Conservation (phyloP, 192 early-diverging fungal genomes). For the Dispira parvispora region DNA sequence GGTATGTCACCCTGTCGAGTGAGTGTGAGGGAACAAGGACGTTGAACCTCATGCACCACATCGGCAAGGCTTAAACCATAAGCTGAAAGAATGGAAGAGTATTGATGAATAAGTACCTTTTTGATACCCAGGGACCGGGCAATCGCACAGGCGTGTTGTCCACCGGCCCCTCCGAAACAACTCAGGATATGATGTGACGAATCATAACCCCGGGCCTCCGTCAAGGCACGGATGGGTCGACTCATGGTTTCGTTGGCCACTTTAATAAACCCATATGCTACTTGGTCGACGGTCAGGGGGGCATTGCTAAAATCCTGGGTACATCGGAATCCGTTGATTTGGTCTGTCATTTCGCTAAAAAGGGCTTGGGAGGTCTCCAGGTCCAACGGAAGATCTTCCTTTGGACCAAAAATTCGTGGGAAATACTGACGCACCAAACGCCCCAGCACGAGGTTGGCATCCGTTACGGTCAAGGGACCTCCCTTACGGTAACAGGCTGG, state of each 20-base stretch:
- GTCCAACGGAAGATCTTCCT: slow-evolving; percentile 70
- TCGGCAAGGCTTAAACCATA: slow-evolving; percentile 81
- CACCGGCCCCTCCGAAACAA: slow-evolving; percentile 91
- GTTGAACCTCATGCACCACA: slow-evolving; percentile 82
- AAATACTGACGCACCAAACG: slow-evolving; percentile 73
- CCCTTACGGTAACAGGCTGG: slow-evolving; percentile 89
- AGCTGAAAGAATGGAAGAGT: slow-evolving; percentile 86
- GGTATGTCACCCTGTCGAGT: not conserved
- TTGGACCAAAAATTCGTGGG: slow-evolving; percentile 84
- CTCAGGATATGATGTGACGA: slow-evolving; percentile 67
- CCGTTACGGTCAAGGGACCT: slow-evolving; percentile 86
- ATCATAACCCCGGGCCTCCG: slow-evolving; percentile 84
- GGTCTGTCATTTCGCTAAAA: slow-evolving; percentile 44
- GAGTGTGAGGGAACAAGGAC: slow-evolving; percentile 40
- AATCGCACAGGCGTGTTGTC: slow-evolving; percentile 92
- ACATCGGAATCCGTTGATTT: slow-evolving; percentile 39
- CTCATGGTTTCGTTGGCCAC: slow-evolving; percentile 97
- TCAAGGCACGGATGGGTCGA: slow-evolving; percentile 80
- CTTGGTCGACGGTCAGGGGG: slow-evolving; percentile 60
- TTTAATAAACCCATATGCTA: slow-evolving; percentile 85
- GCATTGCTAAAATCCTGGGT: slow-evolving; percentile 12
- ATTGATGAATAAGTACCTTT: slow-evolving; percentile 68
- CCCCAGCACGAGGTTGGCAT: slow-evolving; percentile 84
- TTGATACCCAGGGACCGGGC: slow-evolving; percentile 73
- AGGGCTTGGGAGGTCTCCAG: slow-evolving; percentile 32